Conservation (phyloP, 805 yeast species). For the Teunomyces stri region DNA sequence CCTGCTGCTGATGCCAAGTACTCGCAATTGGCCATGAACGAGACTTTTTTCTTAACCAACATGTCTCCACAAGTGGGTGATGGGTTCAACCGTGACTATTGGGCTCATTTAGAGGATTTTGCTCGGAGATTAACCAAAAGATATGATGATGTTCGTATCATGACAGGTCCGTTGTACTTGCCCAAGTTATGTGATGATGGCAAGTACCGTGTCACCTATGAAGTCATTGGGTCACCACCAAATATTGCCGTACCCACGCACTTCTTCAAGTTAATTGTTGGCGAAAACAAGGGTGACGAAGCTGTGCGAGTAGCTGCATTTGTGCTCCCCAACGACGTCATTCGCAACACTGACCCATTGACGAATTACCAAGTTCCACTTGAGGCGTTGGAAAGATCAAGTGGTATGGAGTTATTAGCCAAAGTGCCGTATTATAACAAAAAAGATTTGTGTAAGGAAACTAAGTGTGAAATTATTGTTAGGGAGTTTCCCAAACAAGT, state of each 20-base stretch:
- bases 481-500: slow-evolving; percentile 65
- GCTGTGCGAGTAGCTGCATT: slow-evolving; percentile 82
- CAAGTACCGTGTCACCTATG: slow-evolving; percentile 80
- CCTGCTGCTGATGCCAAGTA: slow-evolving; percentile 98
- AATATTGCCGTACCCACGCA: slow-evolving; percentile 97
- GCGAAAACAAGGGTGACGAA: slow-evolving; percentile 52
- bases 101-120: slow-evolving; percentile 96
- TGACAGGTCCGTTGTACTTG: slow-evolving; percentile 91
- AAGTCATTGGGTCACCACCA: slow-evolving; percentile 96
- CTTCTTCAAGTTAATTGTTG: slow-evolving; percentile 86
- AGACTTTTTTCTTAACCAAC: slow-evolving; percentile 84
- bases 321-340: slow-evolving; percentile 85
- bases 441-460: slow-evolving; percentile 74
- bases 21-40: slow-evolving; percentile 89
- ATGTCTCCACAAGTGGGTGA: slow-evolving; percentile 97
- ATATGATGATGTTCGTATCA: slow-evolving; percentile 74
- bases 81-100: slow-evolving; percentile 93
- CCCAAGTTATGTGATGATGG: slow-evolving; percentile 83
- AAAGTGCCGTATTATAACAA: slow-evolving; percentile 57
- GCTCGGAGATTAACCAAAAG: slow-evolving; percentile 70
- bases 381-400: slow-evolving; percentile 81
- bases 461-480: slow-evolving; percentile 73
- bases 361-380: slow-evolving; percentile 81
- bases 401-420: slow-evolving; percentile 80
- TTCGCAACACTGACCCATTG: slow-evolving; percentile 68